Conservation (phyloP, 768 basidiomycete species). For the Pholiota molesta region DNA sequence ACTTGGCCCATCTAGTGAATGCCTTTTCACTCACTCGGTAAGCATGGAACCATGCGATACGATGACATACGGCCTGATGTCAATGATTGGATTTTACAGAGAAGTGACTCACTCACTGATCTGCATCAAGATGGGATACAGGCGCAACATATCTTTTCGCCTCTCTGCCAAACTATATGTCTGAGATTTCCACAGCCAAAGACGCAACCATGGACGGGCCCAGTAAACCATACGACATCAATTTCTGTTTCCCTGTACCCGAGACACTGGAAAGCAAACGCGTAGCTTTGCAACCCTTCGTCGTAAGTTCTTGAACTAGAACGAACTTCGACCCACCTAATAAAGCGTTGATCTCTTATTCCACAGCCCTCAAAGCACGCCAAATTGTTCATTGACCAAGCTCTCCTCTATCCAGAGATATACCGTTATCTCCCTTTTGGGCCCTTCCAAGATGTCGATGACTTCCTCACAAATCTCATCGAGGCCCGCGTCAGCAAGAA, state of each 20-base stretch:
- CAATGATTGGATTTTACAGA: background rate
- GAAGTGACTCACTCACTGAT: background rate
- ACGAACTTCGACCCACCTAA: background rate
- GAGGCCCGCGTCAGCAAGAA: constrained; percentile 37
- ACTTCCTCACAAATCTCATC: constrained; percentile 39
- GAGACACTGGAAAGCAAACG: constrained; percentile 46
- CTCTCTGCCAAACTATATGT: background rate
- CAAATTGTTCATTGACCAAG: constrained; percentile 37
- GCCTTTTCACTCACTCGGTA: too few species aligned
- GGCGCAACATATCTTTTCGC: background rate
- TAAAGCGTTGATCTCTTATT: background rate
- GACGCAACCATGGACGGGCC: background rate
- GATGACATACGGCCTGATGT: background rate
- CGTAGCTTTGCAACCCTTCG: constrained; percentile 53
- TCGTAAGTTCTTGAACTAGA: constrained; percentile 33
- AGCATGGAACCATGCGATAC: background rate
- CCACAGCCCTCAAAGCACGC: constrained; percentile 49
- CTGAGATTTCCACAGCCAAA: background rate
- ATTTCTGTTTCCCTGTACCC: constrained; percentile 55
- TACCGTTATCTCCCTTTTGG: constrained; percentile 54
- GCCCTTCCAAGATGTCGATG: constrained; percentile 41
- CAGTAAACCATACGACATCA: constrained; percentile 36
- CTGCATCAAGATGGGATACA: background rate
- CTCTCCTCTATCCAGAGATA: constrained; percentile 38
- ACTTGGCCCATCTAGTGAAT: too few species aligned